Conservation (phyloP, 2,329 filamentous ascomycete genomes). For the Chaetomium strumarium region DNA sequence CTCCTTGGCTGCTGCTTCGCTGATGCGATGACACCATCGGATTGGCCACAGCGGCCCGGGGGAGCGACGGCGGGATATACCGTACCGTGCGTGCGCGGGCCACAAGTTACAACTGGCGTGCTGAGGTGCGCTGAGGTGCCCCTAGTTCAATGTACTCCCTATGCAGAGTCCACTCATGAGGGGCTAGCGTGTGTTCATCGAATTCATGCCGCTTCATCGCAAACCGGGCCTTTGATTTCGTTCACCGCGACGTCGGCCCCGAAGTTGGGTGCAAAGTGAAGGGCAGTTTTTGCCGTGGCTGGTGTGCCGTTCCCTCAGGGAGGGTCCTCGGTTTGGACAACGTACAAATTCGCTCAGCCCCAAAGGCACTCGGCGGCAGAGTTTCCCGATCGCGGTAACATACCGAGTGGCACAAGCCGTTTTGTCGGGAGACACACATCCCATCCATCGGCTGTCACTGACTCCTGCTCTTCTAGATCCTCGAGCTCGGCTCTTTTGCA, state of each 20-base stretch:
- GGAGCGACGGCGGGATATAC: neutral
- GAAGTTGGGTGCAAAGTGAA: neutral
- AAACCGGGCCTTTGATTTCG: neutral
- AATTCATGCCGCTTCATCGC: slow-evolving; percentile 15
- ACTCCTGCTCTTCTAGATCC: neutral
- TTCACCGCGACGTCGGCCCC: neutral
- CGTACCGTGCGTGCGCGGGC: no score
- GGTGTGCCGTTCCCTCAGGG: neutral
- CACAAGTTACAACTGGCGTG: no score
- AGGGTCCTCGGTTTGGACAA: neutral
- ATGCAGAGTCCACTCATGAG: neutral
- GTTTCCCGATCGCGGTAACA: neutral
- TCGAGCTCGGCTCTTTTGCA: neutral
- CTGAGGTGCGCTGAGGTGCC: no score
- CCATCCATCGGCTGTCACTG: neutral
- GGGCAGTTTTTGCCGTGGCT: neutral
- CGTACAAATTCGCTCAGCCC: neutral
- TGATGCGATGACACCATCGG: no score
- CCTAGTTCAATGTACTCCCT: no score
- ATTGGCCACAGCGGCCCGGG: no score
- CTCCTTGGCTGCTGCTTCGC: no score
- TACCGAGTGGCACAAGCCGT: slow-evolving; percentile 4
- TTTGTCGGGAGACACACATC: slow-evolving; percentile 3
- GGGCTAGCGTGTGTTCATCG: slow-evolving; percentile 2
- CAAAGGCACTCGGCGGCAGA: neutral